phyloP scores from a whole-genome alignment of 140 eudicot genomes.

The Senecio squalidus region DNA sequence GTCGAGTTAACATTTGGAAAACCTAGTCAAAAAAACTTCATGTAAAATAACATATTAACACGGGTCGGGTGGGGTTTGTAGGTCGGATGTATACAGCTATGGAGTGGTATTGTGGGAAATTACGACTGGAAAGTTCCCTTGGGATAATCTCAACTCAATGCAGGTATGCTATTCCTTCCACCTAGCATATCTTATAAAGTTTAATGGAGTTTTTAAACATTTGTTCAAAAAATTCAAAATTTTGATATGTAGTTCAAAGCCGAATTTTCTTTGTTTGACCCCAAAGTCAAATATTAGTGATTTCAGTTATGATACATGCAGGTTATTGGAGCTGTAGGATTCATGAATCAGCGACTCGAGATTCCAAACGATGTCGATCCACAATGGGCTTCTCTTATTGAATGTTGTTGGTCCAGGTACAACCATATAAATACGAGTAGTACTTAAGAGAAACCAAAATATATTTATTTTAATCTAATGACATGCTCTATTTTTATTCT shows the following conservation, averaged over 20 bases:
- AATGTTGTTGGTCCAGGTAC: slow-evolving; percentile 76
- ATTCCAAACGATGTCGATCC: slow-evolving; percentile 67
- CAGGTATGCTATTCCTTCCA: neutral
- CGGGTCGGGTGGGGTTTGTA: slow-evolving; percentile 18
- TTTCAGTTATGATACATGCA: slow-evolving; percentile 16
- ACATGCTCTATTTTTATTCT: neutral
- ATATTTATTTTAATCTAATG: too few relatives aligned
- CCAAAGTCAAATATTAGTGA: neutral
- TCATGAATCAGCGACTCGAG: slow-evolving; percentile 64
- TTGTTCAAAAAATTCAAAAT: neutral
- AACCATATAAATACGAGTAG: too few relatives aligned
- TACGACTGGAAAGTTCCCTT: slow-evolving; percentile 72
- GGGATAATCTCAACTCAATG: slow-evolving; percentile 71
- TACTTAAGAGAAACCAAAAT: too few relatives aligned
- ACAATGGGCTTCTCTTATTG: slow-evolving; percentile 56
- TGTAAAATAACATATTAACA: neutral
- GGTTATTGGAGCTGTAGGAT: slow-evolving; percentile 81
- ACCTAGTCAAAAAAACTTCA: too few relatives aligned
- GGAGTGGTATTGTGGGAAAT: slow-evolving; percentile 94
- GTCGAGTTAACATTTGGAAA: neutral
- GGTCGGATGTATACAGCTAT: slow-evolving; percentile 82
- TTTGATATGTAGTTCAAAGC: neutral
- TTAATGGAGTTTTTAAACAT: neutral
- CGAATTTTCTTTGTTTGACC: neutral
- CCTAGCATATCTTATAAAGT: neutral